These are phyloP conservation scores for Alnus rubra DNA, from an alignment of 306 rosid species.

Conservation along the genomic window DNA sequence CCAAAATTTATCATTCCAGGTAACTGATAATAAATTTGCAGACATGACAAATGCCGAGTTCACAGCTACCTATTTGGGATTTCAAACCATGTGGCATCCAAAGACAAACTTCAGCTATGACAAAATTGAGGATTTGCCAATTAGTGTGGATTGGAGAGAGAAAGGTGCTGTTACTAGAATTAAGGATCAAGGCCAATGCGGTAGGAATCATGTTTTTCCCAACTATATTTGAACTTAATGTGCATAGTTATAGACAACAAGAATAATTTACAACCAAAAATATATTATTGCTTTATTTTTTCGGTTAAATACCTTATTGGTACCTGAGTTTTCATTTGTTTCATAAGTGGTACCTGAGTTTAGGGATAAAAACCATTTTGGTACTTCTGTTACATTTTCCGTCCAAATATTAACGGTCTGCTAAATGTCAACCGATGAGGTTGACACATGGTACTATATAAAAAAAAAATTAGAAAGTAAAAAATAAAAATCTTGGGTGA, in stretches of 20 bases:
- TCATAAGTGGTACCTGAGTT: no score
- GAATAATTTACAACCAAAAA: not conserved
- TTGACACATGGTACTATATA: no score
- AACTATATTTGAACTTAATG: not conserved
- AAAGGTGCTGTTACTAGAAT: slow-evolving; percentile 57
- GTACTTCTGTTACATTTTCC: no score
- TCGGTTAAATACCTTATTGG: no score
- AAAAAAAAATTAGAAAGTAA: no score
- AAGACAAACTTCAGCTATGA: slow-evolving; percentile 36
- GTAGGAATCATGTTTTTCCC: slow-evolving; percentile 33
- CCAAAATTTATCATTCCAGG: slow-evolving; percentile 54
- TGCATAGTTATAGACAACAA: not conserved
- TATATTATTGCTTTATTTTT: not conserved
- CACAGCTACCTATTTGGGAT: slow-evolving; percentile 41
- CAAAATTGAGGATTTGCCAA: slow-evolving; percentile 28
- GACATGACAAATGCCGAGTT: slow-evolving; percentile 69
- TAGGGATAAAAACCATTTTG: no score
- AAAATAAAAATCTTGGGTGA: no score
- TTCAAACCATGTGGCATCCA: not conserved
- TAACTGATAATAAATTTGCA: slow-evolving; percentile 61
- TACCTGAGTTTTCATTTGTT: no score
- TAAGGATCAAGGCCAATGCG: slow-evolving; percentile 76
- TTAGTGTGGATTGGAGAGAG: slow-evolving; percentile 67
- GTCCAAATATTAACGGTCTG: no score
- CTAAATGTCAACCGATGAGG: no score